A percentile compares a stretch with the other conserved stretches of the same genome.
These are phyloP conservation scores for Penicillium soppii DNA, from an alignment of 495 filamentous ascomycete species.

Conservation along the genomic window DNA sequence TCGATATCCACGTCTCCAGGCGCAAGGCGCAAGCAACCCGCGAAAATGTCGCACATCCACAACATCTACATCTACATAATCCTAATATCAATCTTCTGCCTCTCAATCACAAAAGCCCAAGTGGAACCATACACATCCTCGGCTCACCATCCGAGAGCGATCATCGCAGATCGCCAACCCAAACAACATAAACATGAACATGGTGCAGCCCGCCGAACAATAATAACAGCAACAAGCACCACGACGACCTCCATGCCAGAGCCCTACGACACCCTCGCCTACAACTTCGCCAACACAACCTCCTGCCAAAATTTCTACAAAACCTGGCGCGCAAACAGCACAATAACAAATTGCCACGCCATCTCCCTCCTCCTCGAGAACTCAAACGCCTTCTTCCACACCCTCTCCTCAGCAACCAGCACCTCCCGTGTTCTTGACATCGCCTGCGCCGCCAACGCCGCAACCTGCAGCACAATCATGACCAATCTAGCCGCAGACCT, in stretches of 20 bases:
- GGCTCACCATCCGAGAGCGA: slow-evolving; percentile 16
- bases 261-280: slow-evolving; percentile 70
- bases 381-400: slow-evolving; percentile 75
- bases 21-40: slow-evolving; percentile 4
- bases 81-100: slow-evolving; percentile 24
- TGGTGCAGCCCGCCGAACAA: slow-evolving; percentile 4
- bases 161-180: slow-evolving; percentile 15
- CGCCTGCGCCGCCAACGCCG: slow-evolving; percentile 63
- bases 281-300: slow-evolving; percentile 59
- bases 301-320: slow-evolving; percentile 69
- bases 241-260: slow-evolving; percentile 51
- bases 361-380: slow-evolving; percentile 73
- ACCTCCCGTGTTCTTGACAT: slow-evolving; percentile 71
- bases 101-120: slow-evolving; percentile 14
- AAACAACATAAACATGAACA: not conserved
- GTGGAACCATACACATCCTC: slow-evolving; percentile 11
- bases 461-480: slow-evolving; percentile 60
- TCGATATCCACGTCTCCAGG: slow-evolving; percentile 5
- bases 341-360: slow-evolving; percentile 69
- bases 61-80: slow-evolving; percentile 17
- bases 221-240: slow-evolving; percentile 26
- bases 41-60: slow-evolving; percentile 8
- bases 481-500: slow-evolving; percentile 57
- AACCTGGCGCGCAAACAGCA: slow-evolving; percentile 58
- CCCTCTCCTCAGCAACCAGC: slow-evolving; percentile 58